Evolutionary conservation across 768 basidiomycete genomes (phyloP), one percentile per base, ranked within the genome.

Genomic region (Auricularia auricula-judae): DNA sequence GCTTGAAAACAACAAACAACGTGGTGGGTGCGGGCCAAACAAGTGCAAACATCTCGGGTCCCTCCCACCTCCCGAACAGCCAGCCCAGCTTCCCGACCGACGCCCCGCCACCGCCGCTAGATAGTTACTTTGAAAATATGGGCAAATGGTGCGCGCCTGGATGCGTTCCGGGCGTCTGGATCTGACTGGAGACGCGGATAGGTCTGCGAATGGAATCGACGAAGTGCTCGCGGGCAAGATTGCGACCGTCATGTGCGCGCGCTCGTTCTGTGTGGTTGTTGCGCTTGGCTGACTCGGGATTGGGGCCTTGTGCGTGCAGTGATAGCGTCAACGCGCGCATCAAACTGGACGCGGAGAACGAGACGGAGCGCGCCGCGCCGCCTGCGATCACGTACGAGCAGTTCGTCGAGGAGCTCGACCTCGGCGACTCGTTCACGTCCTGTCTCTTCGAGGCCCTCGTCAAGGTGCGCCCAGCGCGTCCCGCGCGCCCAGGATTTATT

Each of bases 341-440:
- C 34, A 81, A 80, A 65, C 79, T 88, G 34, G 89, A 91, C 71
- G 42, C 42, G 43, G 65, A 61, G 29, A 54, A 65, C 53, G 39
- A 42, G 39, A 42, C 39, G 1, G 39, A 51, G 56, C 56, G 56
- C 56, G 56, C 34, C 63, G 33, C 84, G 39, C 86, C 87, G 69
- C 81, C 86, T 3, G 74, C 76, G 47, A 89, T 91, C 66, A 85
- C 78, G 63, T 91, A 88, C 71, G 86, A 91, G 73, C 74, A 81
- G 35, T 91, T 92, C 67, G 86, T 91, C 21, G 82, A 86, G 68
- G 87, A 89, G 35, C 76, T 92, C 61, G 89, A 91, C 71, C 81
- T 81, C 29, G 89, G 89, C 16, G 90, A 92, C 72, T 85, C 88
- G 0, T 91, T 92, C 73, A 91, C 89, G 0, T 82, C 89, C 3